phyloP scores from a whole-genome alignment of 768 basidiomycete genomes.

The Russula compacta region DNA sequence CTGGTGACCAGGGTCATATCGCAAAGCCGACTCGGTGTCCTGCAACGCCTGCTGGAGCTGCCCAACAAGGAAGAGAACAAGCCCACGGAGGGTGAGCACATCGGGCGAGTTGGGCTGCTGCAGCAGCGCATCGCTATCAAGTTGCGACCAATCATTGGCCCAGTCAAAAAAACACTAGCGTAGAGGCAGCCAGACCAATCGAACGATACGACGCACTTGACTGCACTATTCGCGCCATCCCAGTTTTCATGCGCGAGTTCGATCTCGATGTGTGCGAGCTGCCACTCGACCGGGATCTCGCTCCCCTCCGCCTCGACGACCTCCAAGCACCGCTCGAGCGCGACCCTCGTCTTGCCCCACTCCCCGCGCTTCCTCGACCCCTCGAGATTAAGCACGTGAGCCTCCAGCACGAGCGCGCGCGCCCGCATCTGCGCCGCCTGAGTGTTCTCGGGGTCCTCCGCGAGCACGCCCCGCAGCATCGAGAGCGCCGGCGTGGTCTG shows the following conservation, averaged over 20 bases:
- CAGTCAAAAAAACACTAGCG: background rate
- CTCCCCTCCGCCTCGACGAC: conserved; percentile 67
- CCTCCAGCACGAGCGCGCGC: conserved; percentile 52
- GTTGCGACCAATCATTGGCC: too few relatives aligned
- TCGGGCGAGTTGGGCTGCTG: conserved; percentile 69
- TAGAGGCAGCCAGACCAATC: background rate
- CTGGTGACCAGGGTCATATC: conserved; percentile 70
- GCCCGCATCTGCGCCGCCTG: conserved; percentile 40
- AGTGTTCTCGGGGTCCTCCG: background rate
- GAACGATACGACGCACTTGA: conserved; percentile 48
- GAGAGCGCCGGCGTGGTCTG: conserved; percentile 57
- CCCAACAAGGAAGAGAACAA: conserved; percentile 66
- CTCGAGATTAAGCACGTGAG: conserved; percentile 57
- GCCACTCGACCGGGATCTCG: conserved; percentile 72
- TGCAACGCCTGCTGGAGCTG: conserved; percentile 63
- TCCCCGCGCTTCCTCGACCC: conserved; percentile 48
- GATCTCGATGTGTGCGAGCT: conserved; percentile 69
- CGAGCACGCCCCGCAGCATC: conserved; percentile 51
- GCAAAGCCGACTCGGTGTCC: conserved; percentile 62
- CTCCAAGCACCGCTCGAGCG: conserved; percentile 68
- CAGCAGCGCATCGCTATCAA: conserved; percentile 61
- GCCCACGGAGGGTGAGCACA: conserved; percentile 64
- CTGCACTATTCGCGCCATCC: conserved; percentile 66
- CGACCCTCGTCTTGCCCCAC: conserved; percentile 72
- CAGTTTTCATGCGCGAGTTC: conserved; percentile 61